These are phyloP conservation scores for Oldenlandia corymbosa DNA, from an alignment of 257 asterid species.

Conservation along the genomic window DNA sequence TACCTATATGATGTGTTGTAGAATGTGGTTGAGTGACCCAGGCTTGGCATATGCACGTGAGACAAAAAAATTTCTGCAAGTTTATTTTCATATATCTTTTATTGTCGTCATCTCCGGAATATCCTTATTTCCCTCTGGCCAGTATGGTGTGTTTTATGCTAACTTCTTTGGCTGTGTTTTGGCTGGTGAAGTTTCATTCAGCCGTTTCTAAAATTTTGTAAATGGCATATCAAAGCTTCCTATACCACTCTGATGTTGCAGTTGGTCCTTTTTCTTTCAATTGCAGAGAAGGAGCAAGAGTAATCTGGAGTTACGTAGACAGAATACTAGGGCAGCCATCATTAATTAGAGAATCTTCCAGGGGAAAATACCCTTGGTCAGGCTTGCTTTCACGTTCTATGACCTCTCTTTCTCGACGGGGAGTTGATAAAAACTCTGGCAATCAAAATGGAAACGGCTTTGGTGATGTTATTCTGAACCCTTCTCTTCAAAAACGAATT, in stretches of 20 bases:
- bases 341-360: constrained; percentile 88
- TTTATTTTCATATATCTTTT: neutral
- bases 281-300: constrained; percentile 94
- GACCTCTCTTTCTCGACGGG: constrained; percentile 38
- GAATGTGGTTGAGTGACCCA: neutral
- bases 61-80: neutral
- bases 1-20: neutral
- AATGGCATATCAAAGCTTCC: no score
- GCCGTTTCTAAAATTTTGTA: neutral
- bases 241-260: neutral
- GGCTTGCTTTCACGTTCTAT: constrained; percentile 56
- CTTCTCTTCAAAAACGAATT: constrained; percentile 74
- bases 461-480: constrained; percentile 80
- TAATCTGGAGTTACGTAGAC: constrained; percentile 92
- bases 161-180: neutral
- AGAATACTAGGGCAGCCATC: constrained; percentile 96
- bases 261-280: constrained; percentile 5
- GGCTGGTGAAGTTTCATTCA: constrained; percentile 1
- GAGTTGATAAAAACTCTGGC: constrained; percentile 40
- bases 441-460: constrained; percentile 50
- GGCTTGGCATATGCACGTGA: neutral
- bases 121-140: neutral
- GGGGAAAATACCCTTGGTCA: constrained; percentile 96
- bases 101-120: neutral
- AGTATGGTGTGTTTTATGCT: neutral